A percentile compares a stretch with the other conserved stretches of the same genome.
phyloP scores from a whole-genome alignment of 176 grass and related monocot species.

The Avena insularis region DNA sequence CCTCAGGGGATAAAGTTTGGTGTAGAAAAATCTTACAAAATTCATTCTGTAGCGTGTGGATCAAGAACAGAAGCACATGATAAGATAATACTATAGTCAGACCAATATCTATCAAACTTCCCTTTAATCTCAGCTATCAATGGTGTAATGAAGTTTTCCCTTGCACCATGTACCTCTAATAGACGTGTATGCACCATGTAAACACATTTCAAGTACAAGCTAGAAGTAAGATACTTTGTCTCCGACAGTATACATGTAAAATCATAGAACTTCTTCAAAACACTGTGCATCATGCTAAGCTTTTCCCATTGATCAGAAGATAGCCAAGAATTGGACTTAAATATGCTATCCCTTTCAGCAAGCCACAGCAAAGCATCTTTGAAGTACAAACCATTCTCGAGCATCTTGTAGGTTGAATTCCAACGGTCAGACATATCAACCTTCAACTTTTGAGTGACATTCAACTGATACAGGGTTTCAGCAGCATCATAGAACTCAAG shows the following conservation, averaged over 20 bases:
- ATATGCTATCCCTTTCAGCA: slow-evolving; percentile 2
- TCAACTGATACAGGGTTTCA: background rate
- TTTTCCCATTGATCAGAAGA: background rate
- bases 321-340: background rate
- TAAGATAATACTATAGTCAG: background rate
- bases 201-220: slow-evolving; percentile 7
- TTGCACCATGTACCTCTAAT: background rate
- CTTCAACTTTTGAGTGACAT: background rate
- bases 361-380: background rate
- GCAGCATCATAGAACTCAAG: background rate
- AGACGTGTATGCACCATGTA: background rate
- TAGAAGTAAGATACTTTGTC: background rate
- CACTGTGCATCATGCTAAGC: background rate
- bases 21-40: background rate
- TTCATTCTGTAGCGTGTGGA: background rate
- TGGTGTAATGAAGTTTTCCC: background rate
- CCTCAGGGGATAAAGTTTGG: background rate
- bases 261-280: background rate
- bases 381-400: background rate
- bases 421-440: background rate
- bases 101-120: background rate
- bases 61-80: background rate
- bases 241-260: background rate
- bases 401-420: background rate
- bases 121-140: background rate